phyloP scores from a whole-genome alignment of 2,329 filamentous ascomycete genomes.

The Mollisia scopiformis region DNA sequence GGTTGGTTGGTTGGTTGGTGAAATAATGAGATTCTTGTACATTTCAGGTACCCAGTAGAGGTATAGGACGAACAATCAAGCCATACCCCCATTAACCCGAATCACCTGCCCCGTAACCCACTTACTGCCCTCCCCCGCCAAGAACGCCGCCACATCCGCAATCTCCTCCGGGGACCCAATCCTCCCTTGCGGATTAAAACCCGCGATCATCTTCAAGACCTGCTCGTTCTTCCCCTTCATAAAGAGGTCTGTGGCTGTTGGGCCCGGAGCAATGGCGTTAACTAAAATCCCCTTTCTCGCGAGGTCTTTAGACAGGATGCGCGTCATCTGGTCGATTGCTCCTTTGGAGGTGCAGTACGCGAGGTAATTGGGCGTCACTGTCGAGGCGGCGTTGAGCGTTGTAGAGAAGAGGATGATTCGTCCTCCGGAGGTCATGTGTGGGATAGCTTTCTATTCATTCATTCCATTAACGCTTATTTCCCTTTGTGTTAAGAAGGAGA shows the following conservation, averaged over 20 bases:
- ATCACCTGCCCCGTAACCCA: slow-evolving; percentile 34
- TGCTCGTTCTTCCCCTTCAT: slow-evolving; percentile 44
- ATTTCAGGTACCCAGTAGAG: background rate
- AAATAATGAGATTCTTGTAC: background rate
- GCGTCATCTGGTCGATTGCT: slow-evolving; percentile 56
- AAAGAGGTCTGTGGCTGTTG: slow-evolving; percentile 55
- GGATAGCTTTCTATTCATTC: slow-evolving; percentile 50
- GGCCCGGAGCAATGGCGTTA: slow-evolving; percentile 54
- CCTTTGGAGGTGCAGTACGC: slow-evolving; percentile 54
- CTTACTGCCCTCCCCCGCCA: slow-evolving; percentile 29
- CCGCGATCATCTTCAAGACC: slow-evolving; percentile 43
- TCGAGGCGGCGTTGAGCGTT: slow-evolving; percentile 39
- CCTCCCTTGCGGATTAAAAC: slow-evolving; percentile 45
- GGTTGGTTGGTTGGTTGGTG: background rate
- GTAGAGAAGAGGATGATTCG: slow-evolving; percentile 58
- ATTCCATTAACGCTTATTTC: background rate
- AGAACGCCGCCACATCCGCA: slow-evolving; percentile 46
- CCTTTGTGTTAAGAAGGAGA: background rate
- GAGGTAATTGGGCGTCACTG: slow-evolving; percentile 45
- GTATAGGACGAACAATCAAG: slow-evolving; percentile 14
- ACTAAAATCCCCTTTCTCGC: slow-evolving; percentile 50
- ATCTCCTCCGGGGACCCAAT: slow-evolving; percentile 52
- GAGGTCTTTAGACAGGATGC: slow-evolving; percentile 53
- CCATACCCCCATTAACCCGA: slow-evolving; percentile 33
- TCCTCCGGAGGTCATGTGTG: slow-evolving; percentile 51